Conservation (phyloP, 768 basidiomycete genomes). For the Phylloporus sp. region DNA sequence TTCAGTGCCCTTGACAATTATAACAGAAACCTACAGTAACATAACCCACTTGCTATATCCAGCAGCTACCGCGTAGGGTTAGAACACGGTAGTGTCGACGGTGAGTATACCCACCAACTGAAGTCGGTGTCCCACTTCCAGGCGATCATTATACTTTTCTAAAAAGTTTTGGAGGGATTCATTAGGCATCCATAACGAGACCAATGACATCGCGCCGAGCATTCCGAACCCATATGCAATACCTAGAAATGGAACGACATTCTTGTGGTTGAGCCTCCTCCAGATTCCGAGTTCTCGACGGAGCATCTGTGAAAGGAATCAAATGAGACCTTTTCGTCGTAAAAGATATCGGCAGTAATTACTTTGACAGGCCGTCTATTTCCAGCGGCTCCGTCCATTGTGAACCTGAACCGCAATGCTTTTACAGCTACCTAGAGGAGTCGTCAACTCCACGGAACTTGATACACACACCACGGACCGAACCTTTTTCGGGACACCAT, state of each 20-base stretch:
- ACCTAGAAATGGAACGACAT: conserved; percentile 1
- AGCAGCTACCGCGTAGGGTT: background rate
- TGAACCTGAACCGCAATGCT: conserved; percentile 1
- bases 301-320: background rate
- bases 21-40: background rate
- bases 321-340: too few relatives aligned
- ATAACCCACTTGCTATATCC: background rate
- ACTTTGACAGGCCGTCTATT: background rate
- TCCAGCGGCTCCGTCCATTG: background rate
- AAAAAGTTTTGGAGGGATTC: conserved; percentile 20
- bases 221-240: background rate
- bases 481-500: background rate
- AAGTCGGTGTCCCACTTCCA: background rate
- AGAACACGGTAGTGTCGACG: too few relatives aligned
- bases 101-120: conserved; percentile 9
- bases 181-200: conserved; percentile 28
- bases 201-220: background rate
- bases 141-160: background rate
- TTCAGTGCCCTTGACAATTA: background rate
- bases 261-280: background rate
- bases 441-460: background rate
- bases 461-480: background rate
- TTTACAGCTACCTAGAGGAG: conserved; percentile 2
- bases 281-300: conserved; percentile 10
- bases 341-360: background rate